These are phyloP conservation scores for Wallacemonas sp. DNA, from an alignment of 208 protist genomes.

Conservation along the genomic window DNA sequence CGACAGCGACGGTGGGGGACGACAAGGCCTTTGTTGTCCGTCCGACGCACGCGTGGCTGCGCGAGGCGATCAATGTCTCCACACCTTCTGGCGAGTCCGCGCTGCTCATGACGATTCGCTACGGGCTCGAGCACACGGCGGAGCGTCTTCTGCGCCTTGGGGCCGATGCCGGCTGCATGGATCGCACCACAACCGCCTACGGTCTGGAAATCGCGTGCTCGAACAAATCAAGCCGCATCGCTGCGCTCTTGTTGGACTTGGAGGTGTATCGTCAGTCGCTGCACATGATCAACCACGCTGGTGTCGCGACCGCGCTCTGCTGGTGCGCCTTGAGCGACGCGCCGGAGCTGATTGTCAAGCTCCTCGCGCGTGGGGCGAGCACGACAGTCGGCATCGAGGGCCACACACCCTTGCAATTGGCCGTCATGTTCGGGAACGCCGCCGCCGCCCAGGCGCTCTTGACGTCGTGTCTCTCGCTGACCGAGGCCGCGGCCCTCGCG, in stretches of 20 bases:
- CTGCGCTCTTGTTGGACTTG: conserved; percentile 42
- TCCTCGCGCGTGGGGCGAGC: conserved; percentile 61
- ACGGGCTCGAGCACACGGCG: conserved; percentile 53
- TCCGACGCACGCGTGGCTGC: conserved; percentile 21
- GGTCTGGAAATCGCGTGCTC: conserved; percentile 78
- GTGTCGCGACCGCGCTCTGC: conserved; percentile 74
- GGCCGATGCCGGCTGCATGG: conserved; percentile 59
- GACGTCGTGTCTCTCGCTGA: not conserved
- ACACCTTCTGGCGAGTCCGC: conserved; percentile 70
- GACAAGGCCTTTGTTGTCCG: conserved; percentile 3
- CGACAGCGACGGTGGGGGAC: not conserved
- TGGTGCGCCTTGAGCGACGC: conserved; percentile 85
- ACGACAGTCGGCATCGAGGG: conserved; percentile 60
- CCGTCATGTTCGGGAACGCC: conserved; percentile 66
- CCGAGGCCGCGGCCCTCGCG: not conserved
- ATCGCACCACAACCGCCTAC: conserved; percentile 64
- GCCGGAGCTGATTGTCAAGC: conserved; percentile 47
- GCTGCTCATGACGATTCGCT: conserved; percentile 60
- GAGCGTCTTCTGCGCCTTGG: conserved; percentile 68
- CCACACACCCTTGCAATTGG: conserved; percentile 66
- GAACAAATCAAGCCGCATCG: conserved; percentile 61
- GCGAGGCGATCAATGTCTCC: conserved; percentile 60
- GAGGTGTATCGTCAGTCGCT: conserved; percentile 42
- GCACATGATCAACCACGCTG: conserved; percentile 71
- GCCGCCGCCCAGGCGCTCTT: conserved; percentile 67